Percentiles rank a stretch among this genome's conserved stretches.
Evolutionary conservation across 108 stramenopile species (phyloP).

Genomic region (Schizochytrium sp.): DNA sequence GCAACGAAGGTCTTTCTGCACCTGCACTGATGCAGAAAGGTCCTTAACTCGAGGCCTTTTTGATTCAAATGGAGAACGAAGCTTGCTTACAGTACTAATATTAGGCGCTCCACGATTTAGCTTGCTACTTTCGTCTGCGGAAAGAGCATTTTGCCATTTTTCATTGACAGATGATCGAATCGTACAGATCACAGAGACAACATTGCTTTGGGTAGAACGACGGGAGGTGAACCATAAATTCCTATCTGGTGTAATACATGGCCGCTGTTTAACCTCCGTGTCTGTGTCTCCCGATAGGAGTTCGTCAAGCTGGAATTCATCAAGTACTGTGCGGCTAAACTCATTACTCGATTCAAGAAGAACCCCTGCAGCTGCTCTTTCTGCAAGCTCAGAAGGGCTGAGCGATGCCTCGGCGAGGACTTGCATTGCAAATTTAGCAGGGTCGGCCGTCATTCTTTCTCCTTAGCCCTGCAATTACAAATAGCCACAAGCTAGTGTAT

Average conservation of each 20-base stretch:
- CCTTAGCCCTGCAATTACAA: background rate
- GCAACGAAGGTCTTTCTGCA: slow-evolving; percentile 12
- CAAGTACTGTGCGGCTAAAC: background rate
- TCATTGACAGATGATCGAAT: background rate
- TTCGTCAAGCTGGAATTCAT: slow-evolving; percentile 4
- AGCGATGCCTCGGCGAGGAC: slow-evolving; percentile 25
- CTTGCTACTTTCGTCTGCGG: background rate
- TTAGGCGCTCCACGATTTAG: background rate
- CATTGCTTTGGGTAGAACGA: slow-evolving; percentile 31
- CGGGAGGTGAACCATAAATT: slow-evolving; percentile 20
- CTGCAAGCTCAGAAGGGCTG: background rate
- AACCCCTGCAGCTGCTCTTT: background rate
- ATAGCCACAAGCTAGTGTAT: too few species aligned
- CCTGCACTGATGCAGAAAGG: background rate
- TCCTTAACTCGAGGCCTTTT: background rate
- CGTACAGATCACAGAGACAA: slow-evolving; percentile 28
- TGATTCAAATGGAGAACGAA: background rate
- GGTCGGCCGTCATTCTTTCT: slow-evolving; percentile 15
- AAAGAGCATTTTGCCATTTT: slow-evolving; percentile 55
- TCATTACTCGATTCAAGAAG: background rate
- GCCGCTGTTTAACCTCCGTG: background rate
- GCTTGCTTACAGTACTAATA: background rate
- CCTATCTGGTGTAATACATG: background rate
- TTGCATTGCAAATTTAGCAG: background rate
- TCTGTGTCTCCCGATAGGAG: background rate